Evolutionary conservation across 202 grass and related monocot genomes (phyloP), one percentile per base, ranked within the genome.

Genomic region (Panicum virgatum): DNA sequence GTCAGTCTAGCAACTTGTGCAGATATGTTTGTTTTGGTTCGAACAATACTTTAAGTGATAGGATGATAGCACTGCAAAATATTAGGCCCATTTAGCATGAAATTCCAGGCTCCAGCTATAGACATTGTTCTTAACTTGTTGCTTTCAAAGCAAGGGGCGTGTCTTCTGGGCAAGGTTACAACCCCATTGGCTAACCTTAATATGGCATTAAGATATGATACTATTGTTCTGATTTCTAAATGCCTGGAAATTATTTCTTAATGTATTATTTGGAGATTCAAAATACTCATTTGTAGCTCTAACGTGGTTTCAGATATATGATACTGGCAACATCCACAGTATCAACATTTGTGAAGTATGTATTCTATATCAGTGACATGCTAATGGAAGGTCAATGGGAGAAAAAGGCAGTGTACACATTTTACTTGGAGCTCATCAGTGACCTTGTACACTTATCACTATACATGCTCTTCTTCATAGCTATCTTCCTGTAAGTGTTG

Each of bases 341-440:
- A 46, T 91, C 91, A 1, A 98, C 89, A 72, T 96, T 98, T 7
- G 81, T 96, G 61, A 98, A 98, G 70, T 98, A 98, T 85, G 61
- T 96, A 83, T 98, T 98, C 89, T 96, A 96, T 89, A 89, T 98
- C 80, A 85, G 85, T 48, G 96, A 98, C 87, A 96, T 98, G 90
- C 89, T 98, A 52, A 92, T 92, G 91, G 96, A 98, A 79, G 92
- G 92, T 51, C 96, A 96, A 86, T 98, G 96, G 96, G 96, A 98
- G 82, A 96, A 51, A 46, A 98, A 98, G 78, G 96, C 92, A 52
- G 92, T 98, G 42, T 98, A 96, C 87, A 98, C 92, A 78, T 98
- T 98, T 88, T 98, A 98, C 75, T 79, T 98, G 75, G 96, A 98
- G 74, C 90, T 98, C 45, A 80, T 98, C 61, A 94, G 96, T 63